Evolutionary conservation across 1,284 basidiomycete species (phyloP), one percentile per base, ranked within the genome.

Genomic region (Farysia itapuensis): DNA sequence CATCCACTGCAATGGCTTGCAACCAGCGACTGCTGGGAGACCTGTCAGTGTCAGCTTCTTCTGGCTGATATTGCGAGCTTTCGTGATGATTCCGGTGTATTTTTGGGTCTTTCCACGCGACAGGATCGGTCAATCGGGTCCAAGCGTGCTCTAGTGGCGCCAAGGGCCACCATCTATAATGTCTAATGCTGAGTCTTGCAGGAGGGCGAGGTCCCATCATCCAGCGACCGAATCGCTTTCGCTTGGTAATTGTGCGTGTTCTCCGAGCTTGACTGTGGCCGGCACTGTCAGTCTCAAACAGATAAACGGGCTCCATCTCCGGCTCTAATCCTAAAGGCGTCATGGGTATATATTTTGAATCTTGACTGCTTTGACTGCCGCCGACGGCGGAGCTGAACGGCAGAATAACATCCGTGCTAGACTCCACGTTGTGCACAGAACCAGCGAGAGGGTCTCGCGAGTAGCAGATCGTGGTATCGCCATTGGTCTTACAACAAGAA

Each of bases 91-190:
- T 28, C 26, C 26, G 9, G 26, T n/a, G 26, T 28, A 28, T 28
- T 9, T n/a, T n/a, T 38, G 58, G 61, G 23, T 63, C 57, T 20
- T 61, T 66, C 59, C 64, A 69, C 0, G 69, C 67, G 12, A 70
- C 16, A 0, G 40, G 39, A 4, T 34, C n/a, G 4, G 69, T 71
- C 2, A 57, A 9, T 1, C 36, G 39, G 6, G 48, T 20, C 69
- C 71, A 73, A 4, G 28, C 19, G 2, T 28, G 31, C 38, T 75
- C 72, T 9, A 72, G n/a, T 1, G 33, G 21, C 1, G 24, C 50
- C 7, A 72, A 35, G 3, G 72, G 71, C 72, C 71, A 75, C 72
- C 72, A 75, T 0, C 43, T 46, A 25, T 63, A 71, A 20, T 72
- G 70, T n/a, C 50, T 42, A 11, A 74, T 56, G 25, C 25, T 36